Conservation (phyloP, 495 filamentous ascomycete species). For the Talaromyces liani region DNA sequence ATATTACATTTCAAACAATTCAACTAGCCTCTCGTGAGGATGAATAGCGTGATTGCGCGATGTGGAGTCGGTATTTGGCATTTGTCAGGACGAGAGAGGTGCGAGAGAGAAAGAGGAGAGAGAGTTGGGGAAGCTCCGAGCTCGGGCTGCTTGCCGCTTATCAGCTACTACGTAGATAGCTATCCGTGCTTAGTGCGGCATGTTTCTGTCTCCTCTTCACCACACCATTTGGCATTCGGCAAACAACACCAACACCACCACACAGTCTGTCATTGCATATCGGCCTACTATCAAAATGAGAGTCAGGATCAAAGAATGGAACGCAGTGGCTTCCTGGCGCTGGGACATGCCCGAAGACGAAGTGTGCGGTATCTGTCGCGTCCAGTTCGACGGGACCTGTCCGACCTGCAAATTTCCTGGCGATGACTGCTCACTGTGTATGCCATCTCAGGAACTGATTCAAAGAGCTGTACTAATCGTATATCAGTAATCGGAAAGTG, state of each 20-base stretch:
- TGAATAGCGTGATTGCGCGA: neutral
- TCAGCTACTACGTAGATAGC: neutral
- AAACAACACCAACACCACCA: neutral
- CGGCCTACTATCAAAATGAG: slow-evolving; percentile 57
- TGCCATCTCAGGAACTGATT: slow-evolving; percentile 17
- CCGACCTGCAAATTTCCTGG: slow-evolving; percentile 97
- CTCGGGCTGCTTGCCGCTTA: neutral
- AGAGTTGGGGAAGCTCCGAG: neutral
- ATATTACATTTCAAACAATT: neutral
- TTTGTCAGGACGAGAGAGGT: neutral
- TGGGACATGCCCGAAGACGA: slow-evolving; percentile 99
- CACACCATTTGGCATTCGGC: neutral
- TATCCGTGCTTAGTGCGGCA: neutral
- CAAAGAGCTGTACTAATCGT: neutral
- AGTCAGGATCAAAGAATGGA: slow-evolving; percentile 86
- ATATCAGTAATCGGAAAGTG: slow-evolving; percentile 83
- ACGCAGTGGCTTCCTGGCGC: slow-evolving; percentile 89
- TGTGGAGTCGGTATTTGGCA: neutral
- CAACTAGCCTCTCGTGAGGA: neutral
- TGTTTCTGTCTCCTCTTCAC: slow-evolving; percentile 3
- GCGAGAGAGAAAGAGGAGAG: neutral
- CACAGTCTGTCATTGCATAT: neutral
- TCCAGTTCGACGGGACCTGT: slow-evolving; percentile 96
- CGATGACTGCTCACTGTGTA: slow-evolving; percentile 88
- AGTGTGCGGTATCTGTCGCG: slow-evolving; percentile 96